Conservation (phyloP, 331 rosid species). For the Quercus phellos region DNA sequence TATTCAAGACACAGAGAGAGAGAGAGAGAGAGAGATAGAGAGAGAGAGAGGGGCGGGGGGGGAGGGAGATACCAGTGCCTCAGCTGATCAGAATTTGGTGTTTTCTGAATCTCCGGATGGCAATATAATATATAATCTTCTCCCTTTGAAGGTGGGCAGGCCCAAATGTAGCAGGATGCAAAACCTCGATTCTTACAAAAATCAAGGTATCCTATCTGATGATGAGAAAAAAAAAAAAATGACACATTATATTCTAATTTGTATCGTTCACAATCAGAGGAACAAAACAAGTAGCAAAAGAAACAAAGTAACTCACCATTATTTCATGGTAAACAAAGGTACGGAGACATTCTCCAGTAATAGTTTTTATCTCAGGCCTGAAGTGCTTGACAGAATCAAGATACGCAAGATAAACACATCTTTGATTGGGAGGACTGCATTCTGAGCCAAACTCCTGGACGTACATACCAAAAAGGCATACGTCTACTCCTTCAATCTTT, state of each 20-base stretch:
- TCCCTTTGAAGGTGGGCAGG: constrained; percentile 56
- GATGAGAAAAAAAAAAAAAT: not conserved
- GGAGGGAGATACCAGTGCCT: constrained; percentile 46
- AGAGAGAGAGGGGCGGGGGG: not conserved
- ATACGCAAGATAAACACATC: constrained; percentile 52
- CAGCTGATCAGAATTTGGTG: constrained; percentile 49
- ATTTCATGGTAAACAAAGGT: constrained; percentile 74
- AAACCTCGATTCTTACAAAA: constrained; percentile 63
- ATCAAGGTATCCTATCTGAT: constrained; percentile 68
- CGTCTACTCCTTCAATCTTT: constrained; percentile 61
- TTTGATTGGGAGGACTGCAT: constrained; percentile 53
- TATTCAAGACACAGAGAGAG: not conserved
- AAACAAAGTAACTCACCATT: constrained; percentile 35
- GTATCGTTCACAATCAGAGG: not conserved
- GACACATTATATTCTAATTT: not conserved
- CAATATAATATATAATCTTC: constrained; percentile 62
- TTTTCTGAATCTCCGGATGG: constrained; percentile 57
- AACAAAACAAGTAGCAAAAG: not conserved
- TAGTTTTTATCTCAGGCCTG: constrained; percentile 39
- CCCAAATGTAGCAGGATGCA: constrained; percentile 51
- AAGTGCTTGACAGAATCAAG: constrained; percentile 71
- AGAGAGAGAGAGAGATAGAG: not conserved
- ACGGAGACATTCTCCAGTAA: constrained; percentile 61
- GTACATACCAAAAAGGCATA: constrained; percentile 58
- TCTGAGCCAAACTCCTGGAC: constrained; percentile 73